Evolutionary conservation across 257 asterid genomes (phyloP), one percentile per base, ranked within the genome.

Genomic region (Mentha longifolia): DNA sequence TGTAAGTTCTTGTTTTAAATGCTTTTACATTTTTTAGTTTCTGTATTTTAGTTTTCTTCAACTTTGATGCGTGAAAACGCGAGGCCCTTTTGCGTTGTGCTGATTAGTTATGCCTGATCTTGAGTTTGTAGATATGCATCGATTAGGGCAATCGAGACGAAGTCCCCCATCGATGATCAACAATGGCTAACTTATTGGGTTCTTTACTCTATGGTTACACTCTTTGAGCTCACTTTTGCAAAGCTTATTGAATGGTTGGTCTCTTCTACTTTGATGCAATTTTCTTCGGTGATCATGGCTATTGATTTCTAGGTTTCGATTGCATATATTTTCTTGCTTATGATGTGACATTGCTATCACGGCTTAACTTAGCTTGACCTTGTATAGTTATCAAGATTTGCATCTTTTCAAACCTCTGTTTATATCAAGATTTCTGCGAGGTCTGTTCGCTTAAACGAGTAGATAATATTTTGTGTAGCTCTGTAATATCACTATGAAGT

Each of bases 121-220:
- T 62, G 67, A 69, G 65, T 9, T 64, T 77, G 59, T 65, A 95
- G 99, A 19, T 95, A 95, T 73, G 99, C 98, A 1, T 95, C 98
- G 31, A 89, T 95, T 55, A 78, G 94, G 85, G 99, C 98, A 59
- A 95, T 95, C 63, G 99, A 95, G 86, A 83, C 90, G 9, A 89
- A 95, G 79, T 89, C 97, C 2, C 84, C 97, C 14, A 75, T 78
- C 46, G 99, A 95, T 80, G 98, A 95, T 88, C 97, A 95, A 76
- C 99, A 95, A 73, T 95, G 99, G 99, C 98, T 95, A 49, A 95
- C 98, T 75, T 95, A 95, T 45, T 95, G 99, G 99, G 85, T 95
- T 74, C 87, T 95, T 67, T 92, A 95, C 88, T 95, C 99, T 42
- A 89, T 95, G 98, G 87, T 95, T 70, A 95, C 99, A 13, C 92